Evolutionary conservation across 192 early-diverging fungal genomes (phyloP).

Genomic region (Backusella tarrabulga): DNA sequence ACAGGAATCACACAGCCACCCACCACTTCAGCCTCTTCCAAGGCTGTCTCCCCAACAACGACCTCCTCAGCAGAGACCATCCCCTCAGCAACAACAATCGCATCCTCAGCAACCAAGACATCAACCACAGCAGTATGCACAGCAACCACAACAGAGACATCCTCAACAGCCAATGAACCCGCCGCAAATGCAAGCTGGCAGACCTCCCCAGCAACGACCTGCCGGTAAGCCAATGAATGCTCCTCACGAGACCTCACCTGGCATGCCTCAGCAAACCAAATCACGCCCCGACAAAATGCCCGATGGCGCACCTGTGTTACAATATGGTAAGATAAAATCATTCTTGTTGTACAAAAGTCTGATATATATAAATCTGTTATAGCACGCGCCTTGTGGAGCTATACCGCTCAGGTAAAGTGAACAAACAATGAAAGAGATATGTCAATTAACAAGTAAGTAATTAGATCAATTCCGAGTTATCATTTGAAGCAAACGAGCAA

Average conservation of each 20-base stretch:
- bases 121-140: background rate
- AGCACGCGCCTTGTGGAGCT: constrained; percentile 10
- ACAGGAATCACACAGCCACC: background rate
- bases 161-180: background rate
- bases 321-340: constrained; percentile 6
- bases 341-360: no score
- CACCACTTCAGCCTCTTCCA: background rate
- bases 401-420: constrained; percentile 4
- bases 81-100: background rate
- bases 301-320: constrained; percentile 9
- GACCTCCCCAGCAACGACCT: background rate
- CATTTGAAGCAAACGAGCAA: constrained; percentile 7
- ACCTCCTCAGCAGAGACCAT: background rate
- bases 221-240: background rate
- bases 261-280: background rate
- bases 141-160: background rate
- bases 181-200: background rate
- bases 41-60: background rate
- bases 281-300: background rate
- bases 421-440: background rate
- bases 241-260: background rate
- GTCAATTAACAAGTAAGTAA: no score
- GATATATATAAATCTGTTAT: background rate
- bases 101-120: background rate
- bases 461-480: constrained; percentile 15